Percentiles rank a stretch among this genome's conserved stretches.
Evolutionary conservation across 2,329 filamentous ascomycete species (phyloP).

Genomic region (Chaetomium strumarium): DNA sequence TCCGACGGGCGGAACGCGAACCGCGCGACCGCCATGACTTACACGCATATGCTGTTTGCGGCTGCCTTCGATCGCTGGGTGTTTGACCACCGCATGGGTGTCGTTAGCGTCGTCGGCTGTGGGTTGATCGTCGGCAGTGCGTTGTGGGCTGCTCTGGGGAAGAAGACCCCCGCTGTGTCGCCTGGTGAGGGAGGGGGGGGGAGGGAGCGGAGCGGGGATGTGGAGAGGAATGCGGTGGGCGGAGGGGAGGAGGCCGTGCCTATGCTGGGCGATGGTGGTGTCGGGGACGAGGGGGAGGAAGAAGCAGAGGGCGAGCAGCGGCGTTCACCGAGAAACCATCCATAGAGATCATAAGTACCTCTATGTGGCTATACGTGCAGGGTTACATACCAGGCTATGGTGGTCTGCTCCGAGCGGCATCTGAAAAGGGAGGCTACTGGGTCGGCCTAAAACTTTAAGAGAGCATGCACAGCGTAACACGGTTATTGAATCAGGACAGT

Average conservation of each 20-base stretch:
- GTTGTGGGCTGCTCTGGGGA: conserved; percentile 44
- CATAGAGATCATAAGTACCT: background rate
- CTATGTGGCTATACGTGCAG: no score
- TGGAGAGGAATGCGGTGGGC: conserved; percentile 26
- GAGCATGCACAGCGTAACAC: background rate
- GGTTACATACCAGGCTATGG: no score
- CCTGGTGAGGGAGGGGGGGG: conserved; percentile 15
- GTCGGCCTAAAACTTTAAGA: background rate
- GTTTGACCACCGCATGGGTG: conserved; percentile 46
- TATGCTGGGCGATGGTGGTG: conserved; percentile 29
- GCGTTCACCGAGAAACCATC: background rate
- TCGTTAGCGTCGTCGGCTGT: conserved; percentile 45
- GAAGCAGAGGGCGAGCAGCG: background rate
- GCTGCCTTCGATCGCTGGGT: conserved; percentile 47
- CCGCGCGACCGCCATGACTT: conserved; percentile 52
- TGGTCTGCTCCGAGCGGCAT: background rate
- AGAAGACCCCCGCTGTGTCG: conserved; percentile 26
- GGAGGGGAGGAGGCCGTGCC: conserved; percentile 32
- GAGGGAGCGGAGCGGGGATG: conserved; percentile 27
- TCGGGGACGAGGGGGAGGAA: conserved; percentile 24
- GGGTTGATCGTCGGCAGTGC: conserved; percentile 49
- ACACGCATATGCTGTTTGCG: conserved; percentile 53
- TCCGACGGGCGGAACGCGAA: conserved; percentile 53
- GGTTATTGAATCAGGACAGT: no score
- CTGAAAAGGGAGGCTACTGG: background rate